A percentile compares a stretch with the other conserved stretches of the same genome.
Conservation (phyloP, 306 rosid species). For the Cercis canadensis region DNA sequence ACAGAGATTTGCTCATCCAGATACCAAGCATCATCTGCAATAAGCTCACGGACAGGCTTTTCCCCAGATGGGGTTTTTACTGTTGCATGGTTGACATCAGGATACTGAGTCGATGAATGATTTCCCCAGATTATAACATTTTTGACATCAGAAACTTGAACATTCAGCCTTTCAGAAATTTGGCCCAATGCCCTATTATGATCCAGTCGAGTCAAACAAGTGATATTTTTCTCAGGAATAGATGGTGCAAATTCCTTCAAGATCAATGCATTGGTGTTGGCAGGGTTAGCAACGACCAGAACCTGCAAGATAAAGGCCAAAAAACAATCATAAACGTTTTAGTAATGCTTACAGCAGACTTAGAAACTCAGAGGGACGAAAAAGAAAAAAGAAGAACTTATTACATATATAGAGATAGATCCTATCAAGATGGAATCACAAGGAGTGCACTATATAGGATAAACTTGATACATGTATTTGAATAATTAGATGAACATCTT, state of each 20-base stretch:
- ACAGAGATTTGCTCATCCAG: neutral
- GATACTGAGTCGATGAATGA: conserved; percentile 97
- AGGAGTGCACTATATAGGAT: neutral
- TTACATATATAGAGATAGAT: neutral
- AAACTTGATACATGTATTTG: too few relatives aligned
- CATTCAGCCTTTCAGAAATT: conserved; percentile 82
- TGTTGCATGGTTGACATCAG: conserved; percentile 96
- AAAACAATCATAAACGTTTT: neutral
- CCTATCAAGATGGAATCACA: neutral
- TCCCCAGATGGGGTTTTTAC: conserved; percentile 76
- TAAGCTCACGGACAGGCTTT: conserved; percentile 80
- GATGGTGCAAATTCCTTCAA: conserved; percentile 98
- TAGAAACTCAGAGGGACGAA: too few relatives aligned
- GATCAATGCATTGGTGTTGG: conserved; percentile 97
- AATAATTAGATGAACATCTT: too few relatives aligned
- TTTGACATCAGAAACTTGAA: conserved; percentile 89
- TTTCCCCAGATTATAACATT: conserved; percentile 98
- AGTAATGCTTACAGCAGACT: too few relatives aligned
- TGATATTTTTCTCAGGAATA: conserved; percentile 84
- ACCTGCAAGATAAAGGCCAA: conserved; percentile 66
- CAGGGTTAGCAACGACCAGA: conserved; percentile 98
- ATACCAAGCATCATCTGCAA: conserved; percentile 88
- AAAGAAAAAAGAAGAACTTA: neutral
- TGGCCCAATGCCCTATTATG: conserved; percentile 99
- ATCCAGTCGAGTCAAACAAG: conserved; percentile 91